Percentiles rank a stretch among this genome's conserved stretches.
These are phyloP conservation scores for Thielaviopsis populi DNA, from an alignment of 2,329 filamentous ascomycete genomes.

Conservation along the genomic window DNA sequence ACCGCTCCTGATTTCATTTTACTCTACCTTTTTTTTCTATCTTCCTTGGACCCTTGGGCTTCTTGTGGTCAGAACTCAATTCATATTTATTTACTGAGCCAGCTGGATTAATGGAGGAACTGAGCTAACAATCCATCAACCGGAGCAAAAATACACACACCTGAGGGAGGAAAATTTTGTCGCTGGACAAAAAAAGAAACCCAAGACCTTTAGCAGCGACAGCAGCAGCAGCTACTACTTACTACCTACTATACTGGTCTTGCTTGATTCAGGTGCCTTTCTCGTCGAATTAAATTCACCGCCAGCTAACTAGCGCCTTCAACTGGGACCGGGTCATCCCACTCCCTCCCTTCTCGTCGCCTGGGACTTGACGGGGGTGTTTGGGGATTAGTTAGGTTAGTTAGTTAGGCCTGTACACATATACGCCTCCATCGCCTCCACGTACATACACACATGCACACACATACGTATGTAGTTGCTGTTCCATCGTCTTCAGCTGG, in stretches of 20 bases:
- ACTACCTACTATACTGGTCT: no score
- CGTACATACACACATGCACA: neutral
- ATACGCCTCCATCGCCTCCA: neutral
- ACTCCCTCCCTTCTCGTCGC: neutral
- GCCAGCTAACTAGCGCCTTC: conserved; percentile 6
- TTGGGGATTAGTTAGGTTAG: no score
- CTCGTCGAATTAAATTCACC: neutral
- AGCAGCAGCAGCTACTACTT: no score
- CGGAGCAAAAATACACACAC: neutral
- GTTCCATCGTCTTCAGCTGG: neutral
- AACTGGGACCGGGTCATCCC: conserved; percentile 3
- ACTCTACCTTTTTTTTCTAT: no score
- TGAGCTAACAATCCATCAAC: neutral
- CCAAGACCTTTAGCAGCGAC: neutral
- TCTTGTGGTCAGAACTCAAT: neutral
- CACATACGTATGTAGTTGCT: neutral
- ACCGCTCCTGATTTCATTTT: conserved; percentile 2
- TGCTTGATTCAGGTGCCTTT: neutral
- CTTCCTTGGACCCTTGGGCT: neutral
- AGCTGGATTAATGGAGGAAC: neutral
- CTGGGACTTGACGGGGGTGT: neutral
- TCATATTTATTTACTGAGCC: neutral
- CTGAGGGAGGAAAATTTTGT: neutral
- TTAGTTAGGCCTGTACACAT: no score
- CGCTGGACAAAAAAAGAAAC: neutral